These are phyloP conservation scores for Colletotrichum tanaceti DNA, from an alignment of 2,329 filamentous ascomycete species.

Conservation along the genomic window DNA sequence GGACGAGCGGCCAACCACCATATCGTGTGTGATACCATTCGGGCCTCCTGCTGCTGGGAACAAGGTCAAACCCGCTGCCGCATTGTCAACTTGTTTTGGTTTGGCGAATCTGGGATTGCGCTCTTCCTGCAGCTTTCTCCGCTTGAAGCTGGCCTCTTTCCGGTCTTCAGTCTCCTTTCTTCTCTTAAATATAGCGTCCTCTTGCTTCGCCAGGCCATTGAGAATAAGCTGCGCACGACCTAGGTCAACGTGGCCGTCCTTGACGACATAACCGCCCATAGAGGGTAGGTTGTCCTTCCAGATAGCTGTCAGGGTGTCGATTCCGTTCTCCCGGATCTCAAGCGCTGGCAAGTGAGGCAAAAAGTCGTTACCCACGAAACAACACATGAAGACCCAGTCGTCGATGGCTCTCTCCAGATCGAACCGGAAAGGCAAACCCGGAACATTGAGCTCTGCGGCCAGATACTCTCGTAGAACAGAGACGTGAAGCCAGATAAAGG, in stretches of 20 bases:
- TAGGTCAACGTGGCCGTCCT: conserved; percentile 92
- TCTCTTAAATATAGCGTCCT: conserved; percentile 91
- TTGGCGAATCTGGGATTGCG: conserved; percentile 44
- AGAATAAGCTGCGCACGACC: conserved; percentile 88
- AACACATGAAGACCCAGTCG: conserved; percentile 99
- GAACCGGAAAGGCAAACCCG: conserved; percentile 85
- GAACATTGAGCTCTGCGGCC: conserved; percentile 86
- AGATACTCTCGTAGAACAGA: conserved; percentile 92
- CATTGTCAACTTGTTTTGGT: conserved; percentile 43
- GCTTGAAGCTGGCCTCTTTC: conserved; percentile 81
- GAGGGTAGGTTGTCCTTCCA: conserved; percentile 92
- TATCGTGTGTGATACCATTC: conserved; percentile 78
- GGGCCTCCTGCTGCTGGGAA: conserved; percentile 58
- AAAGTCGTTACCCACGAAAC: conserved; percentile 99
- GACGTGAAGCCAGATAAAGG: conserved; percentile 98
- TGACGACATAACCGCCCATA: conserved; percentile 97
- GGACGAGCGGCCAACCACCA: conserved; percentile 69
- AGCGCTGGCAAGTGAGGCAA: conserved; percentile 96
- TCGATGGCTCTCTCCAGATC: conserved; percentile 94
- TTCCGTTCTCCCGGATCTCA: conserved; percentile 96
- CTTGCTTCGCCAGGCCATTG: conserved; percentile 87
- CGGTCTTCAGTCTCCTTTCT: conserved; percentile 88
- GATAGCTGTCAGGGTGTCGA: conserved; percentile 95
- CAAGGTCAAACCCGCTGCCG: conserved; percentile 37
- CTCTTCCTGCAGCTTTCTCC: conserved; percentile 78